Base-by-base conservation (phyloP, 345 rosid species). In the rapeseed (Brassica napus) region DNA sequence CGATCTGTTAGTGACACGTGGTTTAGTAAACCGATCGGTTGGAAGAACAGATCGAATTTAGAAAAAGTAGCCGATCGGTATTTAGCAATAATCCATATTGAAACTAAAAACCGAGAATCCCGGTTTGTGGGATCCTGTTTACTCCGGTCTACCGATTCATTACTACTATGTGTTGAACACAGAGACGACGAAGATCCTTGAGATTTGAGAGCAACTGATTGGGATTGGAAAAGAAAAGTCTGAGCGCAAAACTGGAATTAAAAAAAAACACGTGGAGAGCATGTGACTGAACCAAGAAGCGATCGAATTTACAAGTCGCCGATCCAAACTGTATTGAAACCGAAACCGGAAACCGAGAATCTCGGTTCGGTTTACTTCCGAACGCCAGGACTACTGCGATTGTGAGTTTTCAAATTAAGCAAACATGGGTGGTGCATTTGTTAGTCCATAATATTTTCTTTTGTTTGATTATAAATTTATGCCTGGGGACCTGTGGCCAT, bases 1-100 rank as follows among this genome's bases (percentile, higher is more conserved):
- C 15, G 12, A 14, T 69, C 9, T 28, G 57, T 31, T 64, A 66
- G 15, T 61, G 82, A 79, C 73, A 42, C 77, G 77, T 52, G 58
- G 21, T 1, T 52, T 47, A 4, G 14, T 47, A 47, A 47, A 47
- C 55, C 15, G 55, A 47, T 47, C 55, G 6, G 55, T 39, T 39
- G 47, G 47, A 8, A 28, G 39, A 6, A 6, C 39, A 35, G 8
- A 35, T 35, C 39, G 47, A 39, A 9, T 11, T 34, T 34, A 37
- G 5, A 11, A 44, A 9, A 44, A 44, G 44, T 37, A 8, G 44
- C 52, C 44, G 52, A 11, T 44, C 52, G 52, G 52, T 44, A 8
- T 11, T 3, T 44, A 44, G 52, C 52, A 44, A 44, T 44, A 44
- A 44, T 44, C n/a, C 2, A 14, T 42, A 42, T 3, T 42, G 49